Evolutionary conservation across 306 rosid species (phyloP), one percentile per base, ranked within the genome.

Genomic region (Vicia sativa): DNA sequence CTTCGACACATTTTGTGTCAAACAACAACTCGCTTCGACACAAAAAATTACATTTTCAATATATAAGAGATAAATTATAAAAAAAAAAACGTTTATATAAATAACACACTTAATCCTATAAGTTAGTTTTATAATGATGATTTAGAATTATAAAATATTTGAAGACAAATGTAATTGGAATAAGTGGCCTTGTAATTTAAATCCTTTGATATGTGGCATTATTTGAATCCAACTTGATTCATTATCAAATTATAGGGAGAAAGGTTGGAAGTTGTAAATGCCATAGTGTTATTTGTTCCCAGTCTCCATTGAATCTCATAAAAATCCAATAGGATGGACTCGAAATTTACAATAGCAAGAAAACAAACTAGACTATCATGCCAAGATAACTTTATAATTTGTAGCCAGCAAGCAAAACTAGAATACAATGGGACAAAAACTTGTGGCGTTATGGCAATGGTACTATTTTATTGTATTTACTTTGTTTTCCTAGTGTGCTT

Each of bases 401-500:
- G 43, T 4, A 45, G 71, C 71, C 70, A 39, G 60, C 59, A 29
- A 23, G 29, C 54, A 54, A 44, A 23, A 23, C 19, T 7, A 70
- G 35, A 43, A 63, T 39, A 16, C 7, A 43, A 54, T 43, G 49
- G 58, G 66, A 65, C 66, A 63, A 64, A 42, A 56, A 29, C 43
- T 70, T 58, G 28, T 67, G 29, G 48, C 7, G 9, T 54, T 13
- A 53, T 48, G 59, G 50, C 35, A 74, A 15, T 53, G 52, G 21
- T 42, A 19, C 66, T 16, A 49, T 5, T 14, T 3, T 37, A 35
- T 37, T 61, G 56, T 61, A 43, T 53, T 16, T 0, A 26, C 39
- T 11, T 43, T 15, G 16, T 41, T 45, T 4, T 62, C 21, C 21
- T 41, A 56, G 66, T 44, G 57, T 78, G 71, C 39, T 67, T 67